phyloP scores from a whole-genome alignment of 768 basidiomycete species.

The Serendipita sp. region DNA sequence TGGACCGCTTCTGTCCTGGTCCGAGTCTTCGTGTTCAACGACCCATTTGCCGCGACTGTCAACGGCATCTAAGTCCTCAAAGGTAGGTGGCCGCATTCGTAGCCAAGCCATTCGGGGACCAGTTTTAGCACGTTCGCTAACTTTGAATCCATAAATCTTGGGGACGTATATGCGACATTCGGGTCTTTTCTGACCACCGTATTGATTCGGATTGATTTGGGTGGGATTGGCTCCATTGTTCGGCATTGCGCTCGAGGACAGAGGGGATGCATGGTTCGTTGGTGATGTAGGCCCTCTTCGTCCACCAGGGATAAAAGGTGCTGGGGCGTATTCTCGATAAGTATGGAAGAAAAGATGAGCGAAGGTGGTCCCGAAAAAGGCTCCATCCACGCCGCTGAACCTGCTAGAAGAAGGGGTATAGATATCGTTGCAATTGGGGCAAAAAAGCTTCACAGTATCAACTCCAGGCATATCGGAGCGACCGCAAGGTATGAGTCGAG shows the following conservation, averaged over 20 bases:
- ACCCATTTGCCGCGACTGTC: slow-evolving; percentile 89
- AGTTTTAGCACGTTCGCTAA: slow-evolving; percentile 84
- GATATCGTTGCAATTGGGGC: slow-evolving; percentile 95
- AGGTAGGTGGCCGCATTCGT: slow-evolving; percentile 66
- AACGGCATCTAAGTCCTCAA: slow-evolving; percentile 68
- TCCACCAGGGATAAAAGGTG: slow-evolving; percentile 56
- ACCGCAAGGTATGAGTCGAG: slow-evolving; percentile 87
- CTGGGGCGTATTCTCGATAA: slow-evolving; percentile 87
- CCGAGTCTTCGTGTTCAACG: slow-evolving; percentile 39
- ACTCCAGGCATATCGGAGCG: slow-evolving; percentile 89
- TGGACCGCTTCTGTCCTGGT: slow-evolving; percentile 33
- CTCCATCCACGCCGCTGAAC: slow-evolving; percentile 93
- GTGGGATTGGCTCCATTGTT: slow-evolving; percentile 32
- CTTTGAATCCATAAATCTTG: slow-evolving; percentile 94
- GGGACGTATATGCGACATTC: slow-evolving; percentile 78
- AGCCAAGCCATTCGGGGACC: slow-evolving; percentile 98
- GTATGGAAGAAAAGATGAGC: slow-evolving; percentile 96
- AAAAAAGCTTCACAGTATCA: slow-evolving; percentile 96
- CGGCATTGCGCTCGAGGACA: slow-evolving; percentile 31
- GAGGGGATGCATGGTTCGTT: slow-evolving; percentile 18
- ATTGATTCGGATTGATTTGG: slow-evolving; percentile 75
- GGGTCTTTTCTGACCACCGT: slow-evolving; percentile 80
- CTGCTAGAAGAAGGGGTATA: slow-evolving; percentile 91
- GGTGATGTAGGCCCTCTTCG: background rate
- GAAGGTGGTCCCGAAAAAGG: slow-evolving; percentile 99